phyloP scores from a whole-genome alignment of 495 filamentous ascomycete genomes.

The Aspergillus homomorphus region DNA sequence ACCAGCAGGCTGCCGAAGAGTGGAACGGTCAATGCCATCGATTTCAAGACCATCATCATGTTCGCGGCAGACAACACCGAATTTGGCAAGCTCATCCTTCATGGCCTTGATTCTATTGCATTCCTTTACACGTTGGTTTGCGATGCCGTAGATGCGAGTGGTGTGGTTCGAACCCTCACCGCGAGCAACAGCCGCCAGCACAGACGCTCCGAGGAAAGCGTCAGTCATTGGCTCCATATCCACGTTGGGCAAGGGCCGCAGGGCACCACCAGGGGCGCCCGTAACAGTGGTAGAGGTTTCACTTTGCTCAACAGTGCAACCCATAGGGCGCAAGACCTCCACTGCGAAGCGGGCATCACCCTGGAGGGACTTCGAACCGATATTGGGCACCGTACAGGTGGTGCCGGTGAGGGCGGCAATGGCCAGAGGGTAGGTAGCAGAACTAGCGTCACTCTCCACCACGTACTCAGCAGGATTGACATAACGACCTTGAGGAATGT shows the following conservation, averaged over 20 bases:
- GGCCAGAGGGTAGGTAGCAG: constrained; percentile 93
- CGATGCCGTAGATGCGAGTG: constrained; percentile 88
- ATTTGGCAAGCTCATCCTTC: constrained; percentile 95
- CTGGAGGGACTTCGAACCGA: constrained; percentile 86
- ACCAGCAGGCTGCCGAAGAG: constrained; percentile 57
- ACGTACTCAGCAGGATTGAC: constrained; percentile 82
- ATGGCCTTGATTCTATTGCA: constrained; percentile 96
- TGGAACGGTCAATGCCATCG: constrained; percentile 60
- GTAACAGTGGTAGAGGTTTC: constrained; percentile 87
- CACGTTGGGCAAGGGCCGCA: constrained; percentile 70
- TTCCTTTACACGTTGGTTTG: constrained; percentile 98
- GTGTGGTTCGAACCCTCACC: constrained; percentile 53
- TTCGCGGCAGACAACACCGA: constrained; percentile 82
- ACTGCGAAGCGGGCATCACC: constrained; percentile 95
- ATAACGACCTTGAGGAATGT: constrained; percentile 85
- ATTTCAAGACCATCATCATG: constrained; percentile 91
- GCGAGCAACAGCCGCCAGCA: constrained; percentile 87
- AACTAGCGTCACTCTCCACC: constrained; percentile 96
- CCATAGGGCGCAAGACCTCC: constrained; percentile 89
- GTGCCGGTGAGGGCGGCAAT: constrained; percentile 94
- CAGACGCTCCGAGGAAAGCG: constrained; percentile 92
- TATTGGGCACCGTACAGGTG: constrained; percentile 93
- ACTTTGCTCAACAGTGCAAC: constrained; percentile 83
- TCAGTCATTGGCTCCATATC: constrained; percentile 99
- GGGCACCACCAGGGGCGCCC: constrained; percentile 68